These are phyloP conservation scores for Trichoderma aggressivum DNA, from an alignment of 2,329 filamentous ascomycete species.

Conservation along the genomic window DNA sequence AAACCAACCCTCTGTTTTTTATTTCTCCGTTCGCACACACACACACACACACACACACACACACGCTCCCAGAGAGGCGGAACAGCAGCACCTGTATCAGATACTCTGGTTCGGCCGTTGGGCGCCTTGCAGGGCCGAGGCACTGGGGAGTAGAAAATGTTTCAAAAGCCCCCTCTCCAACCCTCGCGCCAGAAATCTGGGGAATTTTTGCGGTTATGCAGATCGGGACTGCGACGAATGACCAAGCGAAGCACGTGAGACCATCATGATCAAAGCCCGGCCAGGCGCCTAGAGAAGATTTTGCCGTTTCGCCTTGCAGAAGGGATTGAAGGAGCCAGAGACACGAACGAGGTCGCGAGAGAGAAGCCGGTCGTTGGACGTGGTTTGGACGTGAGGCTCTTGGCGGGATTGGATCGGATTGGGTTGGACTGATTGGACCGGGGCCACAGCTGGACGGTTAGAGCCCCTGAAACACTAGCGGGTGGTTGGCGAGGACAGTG, in stretches of 20 bases:
- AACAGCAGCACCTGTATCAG: neutral
- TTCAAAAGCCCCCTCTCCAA: constrained; percentile 30
- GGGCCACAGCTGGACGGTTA: neutral
- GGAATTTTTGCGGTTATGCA: constrained; percentile 26
- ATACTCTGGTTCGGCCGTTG: neutral
- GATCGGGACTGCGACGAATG: constrained; percentile 31
- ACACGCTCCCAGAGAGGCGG: neutral
- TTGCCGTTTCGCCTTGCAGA: constrained; percentile 12
- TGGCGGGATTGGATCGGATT: constrained; percentile 12
- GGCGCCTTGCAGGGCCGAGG: constrained; percentile 15
- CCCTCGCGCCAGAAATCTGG: constrained; percentile 15
- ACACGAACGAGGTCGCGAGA: neutral
- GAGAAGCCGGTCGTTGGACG: neutral
- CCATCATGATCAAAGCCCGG: constrained; percentile 30
- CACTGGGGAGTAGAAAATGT: constrained; percentile 24
- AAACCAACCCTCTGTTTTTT: neutral
- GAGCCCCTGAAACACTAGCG: constrained; percentile 22
- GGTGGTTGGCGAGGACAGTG: constrained; percentile 19
- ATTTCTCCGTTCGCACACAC: neutral
- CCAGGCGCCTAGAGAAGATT: neutral
- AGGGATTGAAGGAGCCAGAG: neutral
- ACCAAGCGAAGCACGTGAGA: constrained; percentile 26
- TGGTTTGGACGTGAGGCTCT: constrained; percentile 12
- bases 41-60: too few species aligned
- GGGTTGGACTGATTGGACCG: neutral